phyloP scores from a whole-genome alignment of 139 green algal genomes.

The Chlamydomonas eustigma region DNA sequence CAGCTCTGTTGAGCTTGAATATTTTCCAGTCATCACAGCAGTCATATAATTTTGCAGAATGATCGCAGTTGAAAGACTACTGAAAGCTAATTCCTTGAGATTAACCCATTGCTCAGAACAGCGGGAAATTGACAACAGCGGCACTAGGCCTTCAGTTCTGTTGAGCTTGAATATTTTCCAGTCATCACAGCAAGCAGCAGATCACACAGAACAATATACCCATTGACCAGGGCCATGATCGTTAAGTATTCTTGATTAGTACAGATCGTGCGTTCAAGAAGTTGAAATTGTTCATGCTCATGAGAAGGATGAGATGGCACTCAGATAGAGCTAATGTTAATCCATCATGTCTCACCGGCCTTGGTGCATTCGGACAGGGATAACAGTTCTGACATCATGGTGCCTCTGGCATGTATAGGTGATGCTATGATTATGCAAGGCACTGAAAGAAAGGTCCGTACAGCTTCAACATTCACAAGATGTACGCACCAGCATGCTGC shows the following conservation, averaged over 20 bases:
- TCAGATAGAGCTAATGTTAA: slow-evolving; percentile 5
- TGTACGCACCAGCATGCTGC: slow-evolving; percentile 71
- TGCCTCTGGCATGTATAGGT: too few relatives aligned
- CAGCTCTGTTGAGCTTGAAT: slow-evolving; percentile 28
- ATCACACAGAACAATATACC: slow-evolving; percentile 7
- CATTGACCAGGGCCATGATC: too few relatives aligned
- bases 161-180: slow-evolving; percentile 22
- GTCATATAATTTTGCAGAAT: background rate
- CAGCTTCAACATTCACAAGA: too few relatives aligned
- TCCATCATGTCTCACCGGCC: background rate
- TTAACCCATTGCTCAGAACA: slow-evolving; percentile 22
- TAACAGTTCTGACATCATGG: slow-evolving; percentile 9
- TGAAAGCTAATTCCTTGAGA: too few relatives aligned
- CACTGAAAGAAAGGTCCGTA: too few relatives aligned
- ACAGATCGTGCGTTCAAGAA: too few relatives aligned
- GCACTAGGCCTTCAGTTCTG: slow-evolving; percentile 9
- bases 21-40: slow-evolving; percentile 17
- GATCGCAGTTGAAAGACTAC: too few relatives aligned
- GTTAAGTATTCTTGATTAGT: too few relatives aligned
- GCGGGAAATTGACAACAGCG: slow-evolving; percentile 14
- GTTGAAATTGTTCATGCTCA: background rate
- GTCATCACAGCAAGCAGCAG: slow-evolving; percentile 11
- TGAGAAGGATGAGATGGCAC: slow-evolving; percentile 10
- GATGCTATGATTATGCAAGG: too few relatives aligned
- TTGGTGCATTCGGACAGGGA: slow-evolving; percentile 13